Conservation (phyloP, 257 asterid genomes). For the Solanum peruvianum region DNA sequence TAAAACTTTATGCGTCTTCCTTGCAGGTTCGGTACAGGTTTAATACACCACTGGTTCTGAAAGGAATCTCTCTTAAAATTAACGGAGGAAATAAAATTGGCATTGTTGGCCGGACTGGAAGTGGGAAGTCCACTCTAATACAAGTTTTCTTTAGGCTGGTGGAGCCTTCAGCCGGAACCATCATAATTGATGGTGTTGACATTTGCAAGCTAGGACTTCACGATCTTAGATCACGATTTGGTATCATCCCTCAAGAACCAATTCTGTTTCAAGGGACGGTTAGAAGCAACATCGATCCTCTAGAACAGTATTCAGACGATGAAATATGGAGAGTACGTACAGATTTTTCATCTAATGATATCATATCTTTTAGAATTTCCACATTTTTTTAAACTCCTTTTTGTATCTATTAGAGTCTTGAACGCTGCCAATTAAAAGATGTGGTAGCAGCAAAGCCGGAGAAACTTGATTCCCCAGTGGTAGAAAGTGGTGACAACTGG, state of each 20-base stretch:
- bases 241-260: slow-evolving; percentile 86
- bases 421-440: slow-evolving; percentile 71
- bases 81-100: slow-evolving; percentile 61
- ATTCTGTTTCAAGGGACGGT: slow-evolving; percentile 67
- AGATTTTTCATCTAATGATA: not conserved
- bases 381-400: not conserved
- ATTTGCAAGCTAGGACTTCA: slow-evolving; percentile 54
- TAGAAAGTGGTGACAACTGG: slow-evolving; percentile 69
- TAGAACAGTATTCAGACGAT: slow-evolving; percentile 48
- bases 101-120: slow-evolving; percentile 73
- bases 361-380: not conserved
- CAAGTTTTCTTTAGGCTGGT: slow-evolving; percentile 66
- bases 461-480: slow-evolving; percentile 53
- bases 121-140: slow-evolving; percentile 72
- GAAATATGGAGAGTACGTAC: slow-evolving; percentile 66
- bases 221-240: slow-evolving; percentile 62
- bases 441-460: slow-evolving; percentile 50
- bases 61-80: slow-evolving; percentile 48
- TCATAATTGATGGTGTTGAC: slow-evolving; percentile 51
- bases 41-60: slow-evolving; percentile 55
- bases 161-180: slow-evolving; percentile 53
- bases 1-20: not conserved
- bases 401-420: slow-evolving; percentile 34
- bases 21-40: slow-evolving; percentile 61
- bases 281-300: slow-evolving; percentile 65